Percentiles rank a stretch among this genome's conserved stretches.
Evolutionary conservation across 768 basidiomycete species (phyloP).

Genomic region (Mrakia frigida): DNA sequence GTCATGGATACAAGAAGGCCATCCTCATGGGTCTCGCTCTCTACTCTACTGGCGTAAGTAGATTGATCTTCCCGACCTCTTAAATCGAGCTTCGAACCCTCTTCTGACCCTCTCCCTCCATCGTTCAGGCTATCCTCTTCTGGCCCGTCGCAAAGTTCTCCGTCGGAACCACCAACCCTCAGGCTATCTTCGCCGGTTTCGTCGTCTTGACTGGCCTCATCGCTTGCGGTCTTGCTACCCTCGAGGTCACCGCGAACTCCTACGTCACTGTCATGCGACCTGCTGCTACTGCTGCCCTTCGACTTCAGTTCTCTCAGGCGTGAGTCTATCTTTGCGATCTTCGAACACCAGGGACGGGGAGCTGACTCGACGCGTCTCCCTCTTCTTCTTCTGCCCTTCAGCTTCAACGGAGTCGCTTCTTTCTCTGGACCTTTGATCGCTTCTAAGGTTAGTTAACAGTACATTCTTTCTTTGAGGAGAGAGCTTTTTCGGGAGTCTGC

Average conservation of each 20-base stretch:
- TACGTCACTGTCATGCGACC: constrained; percentile 56
- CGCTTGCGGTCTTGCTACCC: constrained; percentile 51
- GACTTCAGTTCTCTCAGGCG: constrained; percentile 73
- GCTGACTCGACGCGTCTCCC: no score
- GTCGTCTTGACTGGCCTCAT: constrained; percentile 57
- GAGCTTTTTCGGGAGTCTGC: no score
- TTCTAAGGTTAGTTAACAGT: no score
- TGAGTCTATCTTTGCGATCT: constrained; percentile 41
- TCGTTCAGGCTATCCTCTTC: constrained; percentile 73
- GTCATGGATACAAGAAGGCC: constrained; percentile 60
- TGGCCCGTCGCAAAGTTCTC: constrained; percentile 66
- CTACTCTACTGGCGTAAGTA: constrained; percentile 51
- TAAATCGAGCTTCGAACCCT: no score
- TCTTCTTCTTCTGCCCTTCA: no score
- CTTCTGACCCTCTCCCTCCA: no score
- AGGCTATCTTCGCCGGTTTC: constrained; percentile 63
- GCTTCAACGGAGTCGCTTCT: constrained; percentile 61
- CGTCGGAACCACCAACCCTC: constrained; percentile 39
- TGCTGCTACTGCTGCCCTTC: constrained; percentile 64
- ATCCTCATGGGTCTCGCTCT: constrained; percentile 34
- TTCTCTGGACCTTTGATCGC: constrained; percentile 68
- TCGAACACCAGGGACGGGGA: no score
- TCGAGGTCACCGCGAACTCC: constrained; percentile 64
- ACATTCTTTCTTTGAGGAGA: no score
- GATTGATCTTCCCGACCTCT: no score